A percentile compares a stretch with the other conserved stretches of the same genome.
These are phyloP conservation scores for Sodiomyces alkalinus DNA, from an alignment of 2,329 filamentous ascomycete species.

Conservation along the genomic window DNA sequence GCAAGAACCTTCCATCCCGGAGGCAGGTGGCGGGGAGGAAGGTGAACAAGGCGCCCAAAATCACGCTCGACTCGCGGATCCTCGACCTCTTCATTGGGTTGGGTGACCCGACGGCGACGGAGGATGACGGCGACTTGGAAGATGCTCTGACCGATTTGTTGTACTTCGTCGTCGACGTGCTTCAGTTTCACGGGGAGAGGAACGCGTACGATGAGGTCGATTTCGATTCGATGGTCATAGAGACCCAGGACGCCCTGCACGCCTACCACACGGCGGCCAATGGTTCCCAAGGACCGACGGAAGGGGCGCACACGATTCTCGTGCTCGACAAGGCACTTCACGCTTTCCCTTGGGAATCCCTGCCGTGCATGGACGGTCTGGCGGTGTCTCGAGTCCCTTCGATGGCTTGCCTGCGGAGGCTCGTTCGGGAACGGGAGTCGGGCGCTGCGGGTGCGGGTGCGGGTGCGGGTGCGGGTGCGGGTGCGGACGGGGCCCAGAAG, in stretches of 20 bases:
- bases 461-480: no score
- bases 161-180: conserved; percentile 90
- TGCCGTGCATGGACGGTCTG: conserved; percentile 66
- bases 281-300: conserved; percentile 21
- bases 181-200: conserved; percentile 90
- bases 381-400: conserved; percentile 83
- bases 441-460: conserved; percentile 4
- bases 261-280: conserved; percentile 51
- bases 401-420: conserved; percentile 62
- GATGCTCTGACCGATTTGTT: conserved; percentile 83
- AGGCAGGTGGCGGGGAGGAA: conserved; percentile 44
- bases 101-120: conserved; percentile 52
- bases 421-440: conserved; percentile 49
- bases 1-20: conserved; percentile 75
- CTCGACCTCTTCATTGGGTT: conserved; percentile 81
- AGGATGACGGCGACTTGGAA: conserved; percentile 61
- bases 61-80: conserved; percentile 44
- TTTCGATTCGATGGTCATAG: conserved; percentile 81
- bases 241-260: conserved; percentile 70
- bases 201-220: conserved; percentile 98
- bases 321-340: conserved; percentile 87
- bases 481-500: no score
- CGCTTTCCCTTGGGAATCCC: conserved; percentile 86
- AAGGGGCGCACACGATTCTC: conserved; percentile 60
- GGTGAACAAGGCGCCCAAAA: conserved; percentile 22